Evolutionary conservation across 768 basidiomycete species (phyloP), one percentile per base, ranked within the genome.

Genomic region (Mycena floridula): DNA sequence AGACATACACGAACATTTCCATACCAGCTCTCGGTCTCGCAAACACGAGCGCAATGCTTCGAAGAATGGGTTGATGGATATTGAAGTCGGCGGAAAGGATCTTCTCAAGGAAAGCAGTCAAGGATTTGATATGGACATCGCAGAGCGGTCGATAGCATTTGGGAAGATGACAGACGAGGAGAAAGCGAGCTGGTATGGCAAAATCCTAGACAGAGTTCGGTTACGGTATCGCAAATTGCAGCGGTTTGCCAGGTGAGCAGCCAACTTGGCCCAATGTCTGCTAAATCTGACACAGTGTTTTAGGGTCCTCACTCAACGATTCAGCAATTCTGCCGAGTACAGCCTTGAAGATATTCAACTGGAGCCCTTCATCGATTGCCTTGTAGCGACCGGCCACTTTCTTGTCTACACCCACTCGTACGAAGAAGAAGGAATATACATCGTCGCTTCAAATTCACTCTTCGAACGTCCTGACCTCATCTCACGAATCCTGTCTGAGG

Each of bases 281-380:
- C 32, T n/a, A n/a, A n/a, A n/a, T 35, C 32, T 35, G 32, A 35
- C 32, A 18, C n/a, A 3, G 15, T 7, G 3, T 15, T 47, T 8
- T 37, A 86, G 84, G 50, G 79, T 78, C 3, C 68, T 86, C 37
- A 85, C 88, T 0, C 89, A 91, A 53, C 80, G 90, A 38, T 94
- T 94, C 68, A 87, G 88, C 56, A 96, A 94, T 62, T 89, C 93
- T 5, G 88, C 91, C 1, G 93, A 96, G 60, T 97, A 94, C 56
- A 77, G 71, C 47, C 72, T 97, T 25, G 86, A 90, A 47, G 72
- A 79, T 44, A 67, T 84, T 27, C 72, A 83, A 35, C 67, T 94
- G 46, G 85, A 87, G 42, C 71, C 73, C n/a, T 87, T 95, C 62
- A 86, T 98, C 43, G 69, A 80, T 20, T 72, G 76, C 9, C 73